Base-by-base conservation (phyloP, 73 alveolate genomes). In the Tetrahymena borealis region DNA sequence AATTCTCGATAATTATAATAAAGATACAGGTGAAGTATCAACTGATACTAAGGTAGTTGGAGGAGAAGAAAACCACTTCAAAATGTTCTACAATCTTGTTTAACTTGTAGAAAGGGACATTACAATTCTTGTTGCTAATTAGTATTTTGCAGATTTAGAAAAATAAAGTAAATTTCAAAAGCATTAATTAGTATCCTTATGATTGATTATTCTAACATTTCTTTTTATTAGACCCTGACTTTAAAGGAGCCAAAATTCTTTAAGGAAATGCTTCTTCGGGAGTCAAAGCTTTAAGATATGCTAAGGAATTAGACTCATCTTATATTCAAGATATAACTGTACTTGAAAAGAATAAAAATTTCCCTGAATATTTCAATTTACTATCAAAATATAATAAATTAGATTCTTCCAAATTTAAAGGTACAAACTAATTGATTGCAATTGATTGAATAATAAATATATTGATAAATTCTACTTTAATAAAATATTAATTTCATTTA, bases 61-160 rank as follows among this genome's bases (percentile, higher is more conserved):
- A 24, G 28, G 28, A 35, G 28, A 60, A 60, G 85, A 60, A 20
- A 60, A 60, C 31, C 85, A 60, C 35, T 60, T 60, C 31, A 60
- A 60, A 60, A 60, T 60, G 85, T 60, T 60, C 85, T 60, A 60
- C 85, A 60, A 60, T 60, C 85, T 60, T 60, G 85, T 60, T n/a
- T 60, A 60, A 60, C 85, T 60, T 0, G 85, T 60, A 7, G 85
- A 60, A 60, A 60, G 85, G 28, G 85, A 60, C 10, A 60, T 60
- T 16, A 60, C 85, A 10, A 32, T 60, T 60, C 85, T 60, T 6
- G 85, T 60, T 2, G 85, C 85, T 6, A 60, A 60, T n/a, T 60
- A 60, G 28, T 60, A 60, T 15, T 60, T 60, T 15, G 28, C n/a
- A 60, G 85, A 60, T 60, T 60, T 60, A 60, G 85, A 60, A 60